Evolutionary conservation across 495 filamentous ascomycete species (phyloP), one percentile per base, ranked within the genome.

Genomic region (Jackrogersella minutella): DNA sequence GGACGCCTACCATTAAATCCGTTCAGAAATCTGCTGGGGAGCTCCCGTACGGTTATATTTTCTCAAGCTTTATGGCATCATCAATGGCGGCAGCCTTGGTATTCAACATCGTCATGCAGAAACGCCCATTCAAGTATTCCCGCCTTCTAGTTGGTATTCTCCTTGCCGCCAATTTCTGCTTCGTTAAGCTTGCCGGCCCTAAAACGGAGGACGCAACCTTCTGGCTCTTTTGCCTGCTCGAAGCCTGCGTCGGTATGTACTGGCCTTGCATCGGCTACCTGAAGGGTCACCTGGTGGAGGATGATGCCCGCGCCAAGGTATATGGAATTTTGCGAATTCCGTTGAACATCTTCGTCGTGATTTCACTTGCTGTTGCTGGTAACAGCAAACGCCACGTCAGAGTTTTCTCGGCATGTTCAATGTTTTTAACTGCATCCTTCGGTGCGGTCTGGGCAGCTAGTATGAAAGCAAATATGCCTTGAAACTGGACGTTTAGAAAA

Each of bases 21-120:
- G 75, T 77, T 21, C 74, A 76, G 49, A 50, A 69, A 11, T 60
- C 75, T 7, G 16, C 71, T 5, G 26, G 56, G 31, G 70, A 75
- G 24, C 80, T 85, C 0, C 84, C 85, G 5, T 86, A 84, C 61
- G 84, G 85, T 37, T 73, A 81, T 36, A 86, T 87, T 43, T 87
- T 86, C 57, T 77, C 83, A 4, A 79, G 77, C 58, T 83, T 87
- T 71, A 87, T 87, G 85, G 80, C 80, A 11, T 74, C 78, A 2
- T 82, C 83, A 63, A 81, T 85, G 76, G 76, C 83, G 0, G 81
- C 82, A 17, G 78, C 81, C 21, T 74, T 79, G 9, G 68, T 70
- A 31, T 87, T 78, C 68, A 80, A 70, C 68, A 74, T 76, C 28
- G 62, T 76, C 68, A 76, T 66, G 41, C 69, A 68, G 36, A 77